These are phyloP conservation scores for Kwoniella shandongensis DNA, from an alignment of 768 basidiomycete species.

Conservation along the genomic window DNA sequence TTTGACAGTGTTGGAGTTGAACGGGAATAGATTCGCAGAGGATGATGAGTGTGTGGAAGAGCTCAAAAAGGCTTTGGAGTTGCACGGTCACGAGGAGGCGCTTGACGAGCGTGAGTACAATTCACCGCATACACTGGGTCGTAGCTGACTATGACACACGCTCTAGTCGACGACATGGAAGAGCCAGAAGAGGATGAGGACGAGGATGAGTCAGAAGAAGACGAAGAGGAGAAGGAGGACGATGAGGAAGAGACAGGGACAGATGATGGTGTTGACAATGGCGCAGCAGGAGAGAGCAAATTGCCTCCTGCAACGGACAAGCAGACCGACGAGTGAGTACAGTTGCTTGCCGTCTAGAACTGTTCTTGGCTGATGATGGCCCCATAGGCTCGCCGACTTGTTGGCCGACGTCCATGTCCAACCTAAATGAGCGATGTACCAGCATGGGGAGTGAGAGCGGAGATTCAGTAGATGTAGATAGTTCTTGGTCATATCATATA, in stretches of 20 bases:
- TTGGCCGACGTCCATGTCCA: constrained; percentile 35
- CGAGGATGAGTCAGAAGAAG: constrained; percentile 57
- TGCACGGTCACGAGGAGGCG: constrained; percentile 69
- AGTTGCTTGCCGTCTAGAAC: background rate
- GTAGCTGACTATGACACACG: constrained; percentile 1
- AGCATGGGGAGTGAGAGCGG: background rate
- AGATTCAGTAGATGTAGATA: background rate
- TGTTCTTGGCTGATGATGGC: constrained; percentile 11
- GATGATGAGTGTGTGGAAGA: constrained; percentile 58
- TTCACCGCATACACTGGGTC: constrained; percentile 2
- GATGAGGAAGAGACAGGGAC: constrained; percentile 48
- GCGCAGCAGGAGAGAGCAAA: constrained; percentile 21
- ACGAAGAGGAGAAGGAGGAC: constrained; percentile 56
- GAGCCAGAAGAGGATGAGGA: constrained; percentile 58
- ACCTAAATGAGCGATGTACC: constrained; percentile 12
- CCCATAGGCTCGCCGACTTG: constrained; percentile 44
- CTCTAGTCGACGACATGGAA: constrained; percentile 67
- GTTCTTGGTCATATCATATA: no score
- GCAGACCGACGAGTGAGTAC: constrained; percentile 44
- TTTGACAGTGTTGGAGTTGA: constrained; percentile 74
- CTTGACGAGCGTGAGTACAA: constrained; percentile 62
- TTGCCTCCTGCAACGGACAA: constrained; percentile 39
- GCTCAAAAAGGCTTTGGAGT: constrained; percentile 55
- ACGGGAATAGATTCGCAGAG: constrained; percentile 65
- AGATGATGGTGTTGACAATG: constrained; percentile 29